phyloP scores from a whole-genome alignment of 78 protist species.

The slime mould (Dictyostelium discoideum) region DNA sequence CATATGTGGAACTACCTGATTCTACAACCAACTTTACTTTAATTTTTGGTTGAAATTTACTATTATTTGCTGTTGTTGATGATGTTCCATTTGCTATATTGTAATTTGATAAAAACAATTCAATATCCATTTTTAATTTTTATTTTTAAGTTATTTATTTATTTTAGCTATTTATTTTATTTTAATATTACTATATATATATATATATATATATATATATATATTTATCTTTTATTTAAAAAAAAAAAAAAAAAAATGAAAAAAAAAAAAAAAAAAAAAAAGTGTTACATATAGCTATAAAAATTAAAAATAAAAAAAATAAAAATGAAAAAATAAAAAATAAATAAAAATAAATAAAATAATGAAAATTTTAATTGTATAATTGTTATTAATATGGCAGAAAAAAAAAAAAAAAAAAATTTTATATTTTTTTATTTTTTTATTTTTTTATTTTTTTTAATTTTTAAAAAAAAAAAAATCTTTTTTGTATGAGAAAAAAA shows the following conservation, averaged over 20 bases:
- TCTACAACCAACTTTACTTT: conserved; percentile 43
- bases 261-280: not conserved
- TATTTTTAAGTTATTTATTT: not conserved
- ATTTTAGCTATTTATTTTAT: not conserved
- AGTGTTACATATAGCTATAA: too few relatives aligned
- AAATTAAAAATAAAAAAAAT: too few relatives aligned
- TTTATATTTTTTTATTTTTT: not conserved
- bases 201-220: too few relatives aligned
- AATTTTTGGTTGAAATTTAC: not conserved
- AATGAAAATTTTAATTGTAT: not conserved
- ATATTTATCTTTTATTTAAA: not conserved
- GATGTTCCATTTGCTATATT: not conserved
- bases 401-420: not conserved
- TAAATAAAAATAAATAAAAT: not conserved
- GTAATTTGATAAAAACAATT: conserved; percentile 7
- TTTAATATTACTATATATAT: not conserved
- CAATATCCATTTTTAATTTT: conserved; percentile 13
- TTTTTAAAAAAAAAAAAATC: too few relatives aligned
- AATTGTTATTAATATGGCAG: too few relatives aligned
- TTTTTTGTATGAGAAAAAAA: too few relatives aligned
- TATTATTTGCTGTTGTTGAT: not conserved
- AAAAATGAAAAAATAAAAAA: too few relatives aligned
- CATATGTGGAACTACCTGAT: conserved; percentile 10
- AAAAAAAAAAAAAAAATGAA: not conserved
- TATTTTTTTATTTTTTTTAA: too few relatives aligned